phyloP scores from a whole-genome alignment of 352 stramenopile species.

The Achlya hypogyna region DNA sequence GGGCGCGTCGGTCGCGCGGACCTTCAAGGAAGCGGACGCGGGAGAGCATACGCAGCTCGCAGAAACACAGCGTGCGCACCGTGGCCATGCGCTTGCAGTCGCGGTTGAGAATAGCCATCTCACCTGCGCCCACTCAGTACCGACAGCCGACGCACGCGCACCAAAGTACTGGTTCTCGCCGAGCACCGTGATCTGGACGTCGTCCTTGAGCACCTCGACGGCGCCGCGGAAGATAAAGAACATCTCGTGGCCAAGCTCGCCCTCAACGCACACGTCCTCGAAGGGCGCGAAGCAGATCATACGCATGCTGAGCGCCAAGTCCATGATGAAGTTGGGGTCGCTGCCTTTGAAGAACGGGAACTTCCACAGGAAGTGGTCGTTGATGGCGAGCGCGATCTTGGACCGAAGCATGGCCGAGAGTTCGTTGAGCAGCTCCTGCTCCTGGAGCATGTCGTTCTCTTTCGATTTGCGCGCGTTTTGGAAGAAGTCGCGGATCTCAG shows the following conservation, averaged over 20 bases:
- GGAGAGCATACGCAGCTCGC: constrained; percentile 60
- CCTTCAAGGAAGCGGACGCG: constrained; percentile 47
- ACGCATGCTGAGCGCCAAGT: constrained; percentile 66
- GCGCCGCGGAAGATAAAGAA: constrained; percentile 70
- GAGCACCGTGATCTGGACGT: constrained; percentile 42
- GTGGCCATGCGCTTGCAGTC: constrained; percentile 49
- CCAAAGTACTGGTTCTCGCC: constrained; percentile 71
- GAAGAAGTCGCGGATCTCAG: constrained; percentile 74
- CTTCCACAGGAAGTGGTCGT: constrained; percentile 65
- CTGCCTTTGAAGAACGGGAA: constrained; percentile 67
- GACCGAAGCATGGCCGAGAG: constrained; percentile 58
- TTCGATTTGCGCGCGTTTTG: constrained; percentile 57
- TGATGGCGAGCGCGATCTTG: constrained; percentile 71
- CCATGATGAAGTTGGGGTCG: constrained; percentile 70
- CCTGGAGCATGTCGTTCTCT: constrained; percentile 56
- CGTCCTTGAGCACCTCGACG: constrained; percentile 55
- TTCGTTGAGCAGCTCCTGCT: constrained; percentile 52
- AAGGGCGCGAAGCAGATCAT: constrained; percentile 63
- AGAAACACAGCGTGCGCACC: constrained; percentile 67
- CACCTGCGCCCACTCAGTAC: constrained; percentile 17
- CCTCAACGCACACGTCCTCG: constrained; percentile 69
- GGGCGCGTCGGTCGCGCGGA: neutral
- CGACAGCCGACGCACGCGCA: neutral
- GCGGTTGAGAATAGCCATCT: constrained; percentile 61
- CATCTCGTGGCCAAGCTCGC: constrained; percentile 62